phyloP scores from a whole-genome alignment of 306 rosid species.

The Prunus mongolica region DNA sequence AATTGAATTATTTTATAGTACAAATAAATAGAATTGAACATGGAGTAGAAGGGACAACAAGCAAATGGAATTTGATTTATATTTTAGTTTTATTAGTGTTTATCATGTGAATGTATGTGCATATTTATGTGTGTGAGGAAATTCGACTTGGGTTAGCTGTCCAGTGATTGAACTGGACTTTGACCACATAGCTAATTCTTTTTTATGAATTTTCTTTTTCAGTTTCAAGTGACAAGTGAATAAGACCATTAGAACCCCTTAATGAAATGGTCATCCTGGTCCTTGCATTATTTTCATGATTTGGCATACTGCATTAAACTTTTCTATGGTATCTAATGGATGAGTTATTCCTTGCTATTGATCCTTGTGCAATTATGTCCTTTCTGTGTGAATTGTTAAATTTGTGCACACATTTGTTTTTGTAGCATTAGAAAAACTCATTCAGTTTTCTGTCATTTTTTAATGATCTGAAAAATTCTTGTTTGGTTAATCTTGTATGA shows the following conservation, averaged over 20 bases:
- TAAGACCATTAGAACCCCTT: background rate
- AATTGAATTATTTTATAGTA: background rate
- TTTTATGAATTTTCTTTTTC: background rate
- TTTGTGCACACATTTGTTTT: background rate
- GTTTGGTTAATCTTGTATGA: conserved; percentile 5
- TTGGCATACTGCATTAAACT: background rate
- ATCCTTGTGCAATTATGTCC: background rate
- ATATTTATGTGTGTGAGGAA: background rate
- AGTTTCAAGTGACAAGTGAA: background rate
- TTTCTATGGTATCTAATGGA: background rate
- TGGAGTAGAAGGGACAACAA: background rate
- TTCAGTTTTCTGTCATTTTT: background rate
- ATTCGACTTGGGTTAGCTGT: too few species aligned
- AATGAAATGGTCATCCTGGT: conserved; percentile 1
- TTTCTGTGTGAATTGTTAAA: background rate
- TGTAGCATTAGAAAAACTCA: background rate
- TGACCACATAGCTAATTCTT: background rate
- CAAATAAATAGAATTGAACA: background rate
- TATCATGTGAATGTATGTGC: background rate
- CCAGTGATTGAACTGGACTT: too few species aligned
- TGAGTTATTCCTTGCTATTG: background rate
- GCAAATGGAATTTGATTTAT: too few species aligned
- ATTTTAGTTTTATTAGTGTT: background rate
- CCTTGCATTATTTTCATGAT: background rate
- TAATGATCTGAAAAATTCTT: background rate